These are phyloP conservation scores for Boletus fagicola DNA, from an alignment of 768 basidiomycete genomes.

Conservation along the genomic window DNA sequence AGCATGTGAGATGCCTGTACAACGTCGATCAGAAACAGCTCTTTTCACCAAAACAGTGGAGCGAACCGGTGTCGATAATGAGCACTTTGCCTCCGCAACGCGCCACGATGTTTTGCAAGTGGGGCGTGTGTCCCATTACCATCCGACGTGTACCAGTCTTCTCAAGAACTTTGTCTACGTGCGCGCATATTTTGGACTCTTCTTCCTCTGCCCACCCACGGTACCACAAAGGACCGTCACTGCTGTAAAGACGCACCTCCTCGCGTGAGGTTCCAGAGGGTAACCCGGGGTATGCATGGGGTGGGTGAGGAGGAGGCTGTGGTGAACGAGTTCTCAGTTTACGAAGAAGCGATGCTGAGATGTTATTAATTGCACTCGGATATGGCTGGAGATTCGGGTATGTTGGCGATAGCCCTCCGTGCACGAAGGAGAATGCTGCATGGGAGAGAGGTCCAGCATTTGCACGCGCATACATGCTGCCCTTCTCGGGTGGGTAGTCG, in stretches of 20 bases:
- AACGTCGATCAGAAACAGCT: slow-evolving; percentile 8
- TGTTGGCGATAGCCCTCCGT: slow-evolving; percentile 82
- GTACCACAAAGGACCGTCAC: slow-evolving; percentile 91
- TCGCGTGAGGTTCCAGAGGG: slow-evolving; percentile 62
- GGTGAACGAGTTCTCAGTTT: slow-evolving; percentile 67
- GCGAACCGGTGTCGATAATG: slow-evolving; percentile 88
- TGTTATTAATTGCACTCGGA: slow-evolving; percentile 75
- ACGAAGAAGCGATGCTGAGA: slow-evolving; percentile 65
- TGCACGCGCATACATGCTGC: slow-evolving; percentile 32
- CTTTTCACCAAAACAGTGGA: not conserved
- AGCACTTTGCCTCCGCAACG: slow-evolving; percentile 91
- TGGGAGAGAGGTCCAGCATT: slow-evolving; percentile 57
- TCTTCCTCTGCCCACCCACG: slow-evolving; percentile 83
- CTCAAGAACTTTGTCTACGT: slow-evolving; percentile 67
- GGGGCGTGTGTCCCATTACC: slow-evolving; percentile 97
- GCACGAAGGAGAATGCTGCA: slow-evolving; percentile 87
- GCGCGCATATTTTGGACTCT: slow-evolving; percentile 66
- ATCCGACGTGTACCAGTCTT: slow-evolving; percentile 81
- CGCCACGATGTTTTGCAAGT: slow-evolving; percentile 82
- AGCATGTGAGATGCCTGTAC: slow-evolving; percentile 84
- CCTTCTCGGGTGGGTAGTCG: slow-evolving; percentile 45
- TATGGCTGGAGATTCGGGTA: slow-evolving; percentile 78
- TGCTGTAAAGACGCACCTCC: slow-evolving; percentile 69
- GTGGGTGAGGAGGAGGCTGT: slow-evolving; percentile 77
- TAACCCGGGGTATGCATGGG: slow-evolving; percentile 67